Base-by-base conservation (phyloP, 2,329 filamentous ascomycete genomes). In the Phaeosphaeria sp. region DNA sequence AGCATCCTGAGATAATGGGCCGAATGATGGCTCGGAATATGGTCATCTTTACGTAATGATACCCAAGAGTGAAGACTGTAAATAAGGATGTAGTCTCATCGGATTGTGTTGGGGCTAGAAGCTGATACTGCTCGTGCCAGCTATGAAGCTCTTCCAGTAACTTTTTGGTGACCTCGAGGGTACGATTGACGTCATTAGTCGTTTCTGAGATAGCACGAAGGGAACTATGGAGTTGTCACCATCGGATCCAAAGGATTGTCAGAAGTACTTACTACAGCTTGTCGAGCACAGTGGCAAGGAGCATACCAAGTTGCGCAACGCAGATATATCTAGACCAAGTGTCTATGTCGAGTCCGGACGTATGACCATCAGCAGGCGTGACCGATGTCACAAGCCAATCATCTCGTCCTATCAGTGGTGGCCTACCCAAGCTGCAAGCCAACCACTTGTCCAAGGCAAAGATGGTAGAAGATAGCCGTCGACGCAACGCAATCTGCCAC, bases 21-120 rank as follows among this genome's bases (percentile, higher is more conserved):
- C 57, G 57, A 17, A 60, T 51, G 18, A 54, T 54, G 17, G 57
- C 57, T 39, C 53, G 53, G 25, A 48, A 54, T 17, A 60, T 57
- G 24, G 57, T 60, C 49, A 60, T 56, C 20, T 54, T 50, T 47
- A 56, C 50, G 46, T 60, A 60, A 51, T 57, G 57, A 25, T 56
- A 51, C 2, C 57, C 57, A 39, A 60, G 45, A 20, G 17, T 48
- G 40, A 20, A 47, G 5, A 56, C 42, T 24, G 43, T 54, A 6
- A 21, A 36, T 15, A 57, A 25, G n/a, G 53, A 51, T 30, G 39
- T 33, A 17, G n/a, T 27, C 8, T 20, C 47, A 24, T 18, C n/a
- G 2, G 30, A 24, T 22, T 42, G 30, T 13, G 27, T 9, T 18
- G 39, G 42, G 11, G 40, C 27, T 17, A 39, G 30, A n/a, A 36